Evolutionary conservation across 345 rosid species (phyloP).

Genomic region (Syzygium oleosum): DNA sequence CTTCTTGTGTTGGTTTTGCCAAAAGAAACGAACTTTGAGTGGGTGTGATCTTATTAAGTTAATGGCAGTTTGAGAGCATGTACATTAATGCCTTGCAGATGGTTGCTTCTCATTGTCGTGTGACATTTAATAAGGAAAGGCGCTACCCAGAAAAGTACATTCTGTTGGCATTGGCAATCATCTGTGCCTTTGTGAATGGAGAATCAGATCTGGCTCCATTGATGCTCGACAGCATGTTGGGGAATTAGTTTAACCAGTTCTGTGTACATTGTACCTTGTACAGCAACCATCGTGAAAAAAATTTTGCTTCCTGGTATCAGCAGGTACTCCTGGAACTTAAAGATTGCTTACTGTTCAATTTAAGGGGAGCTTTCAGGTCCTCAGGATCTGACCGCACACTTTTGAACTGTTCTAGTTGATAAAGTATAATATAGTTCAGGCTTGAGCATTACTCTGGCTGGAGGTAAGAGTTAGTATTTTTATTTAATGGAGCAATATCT

Average conservation of each 20-base stretch:
- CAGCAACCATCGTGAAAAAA: background rate
- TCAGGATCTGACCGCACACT: background rate
- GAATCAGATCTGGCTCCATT: background rate
- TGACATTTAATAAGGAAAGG: background rate
- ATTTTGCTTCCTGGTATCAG: conserved; percentile 4
- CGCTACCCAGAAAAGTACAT: background rate
- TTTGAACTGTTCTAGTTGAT: background rate
- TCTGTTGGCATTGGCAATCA: background rate
- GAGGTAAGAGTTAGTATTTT: background rate
- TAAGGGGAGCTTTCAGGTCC: background rate
- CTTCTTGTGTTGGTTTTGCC: conserved; percentile 84
- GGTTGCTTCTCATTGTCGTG: background rate
- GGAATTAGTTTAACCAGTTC: background rate
- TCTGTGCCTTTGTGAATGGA: background rate
- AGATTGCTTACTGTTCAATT: background rate
- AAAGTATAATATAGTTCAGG: background rate
- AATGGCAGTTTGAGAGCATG: background rate
- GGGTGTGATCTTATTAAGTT: conserved; percentile 26
- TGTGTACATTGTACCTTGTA: conserved; percentile 1
- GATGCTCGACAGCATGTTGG: background rate
- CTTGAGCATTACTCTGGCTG: background rate
- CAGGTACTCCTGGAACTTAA: conserved; percentile 2
- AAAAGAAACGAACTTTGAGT: conserved; percentile 72
- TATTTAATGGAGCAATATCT: background rate
- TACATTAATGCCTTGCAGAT: background rate